A percentile compares a stretch with the other conserved stretches of the same genome.
phyloP scores from a whole-genome alignment of 2,329 filamentous ascomycete genomes.

The Aspergillus neotritici region DNA sequence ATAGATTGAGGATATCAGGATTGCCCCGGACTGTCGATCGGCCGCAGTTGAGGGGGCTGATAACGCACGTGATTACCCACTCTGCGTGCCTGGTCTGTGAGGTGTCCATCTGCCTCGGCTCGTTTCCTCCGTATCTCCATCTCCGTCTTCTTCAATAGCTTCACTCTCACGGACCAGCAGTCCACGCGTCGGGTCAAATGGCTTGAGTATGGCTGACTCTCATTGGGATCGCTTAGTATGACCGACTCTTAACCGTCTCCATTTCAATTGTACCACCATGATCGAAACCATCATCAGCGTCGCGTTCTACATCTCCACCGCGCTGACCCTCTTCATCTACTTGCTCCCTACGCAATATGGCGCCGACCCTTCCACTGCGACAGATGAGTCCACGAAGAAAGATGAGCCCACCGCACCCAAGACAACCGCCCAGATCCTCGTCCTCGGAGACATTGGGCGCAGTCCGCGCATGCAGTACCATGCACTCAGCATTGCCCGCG shows the following conservation, averaged over 20 bases:
- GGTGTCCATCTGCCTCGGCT: conserved; percentile 4
- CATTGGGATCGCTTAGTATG: too few relatives aligned
- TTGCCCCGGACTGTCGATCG: too few relatives aligned
- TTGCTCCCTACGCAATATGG: conserved; percentile 51
- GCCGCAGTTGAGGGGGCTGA: too few relatives aligned
- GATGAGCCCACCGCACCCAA: conserved; percentile 24
- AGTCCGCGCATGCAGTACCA: conserved; percentile 99
- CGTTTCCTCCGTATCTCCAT: conserved; percentile 12
- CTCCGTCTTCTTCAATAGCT: too few relatives aligned
- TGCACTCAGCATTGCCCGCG: conserved; percentile 80
- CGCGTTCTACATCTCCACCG: conserved; percentile 42
- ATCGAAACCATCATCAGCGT: conserved; percentile 32
- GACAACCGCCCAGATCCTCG: conserved; percentile 69
- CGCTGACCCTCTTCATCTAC: conserved; percentile 48
- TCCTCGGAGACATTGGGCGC: conserved; percentile 89
- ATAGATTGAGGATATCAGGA: too few relatives aligned
- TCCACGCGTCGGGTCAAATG: too few relatives aligned
- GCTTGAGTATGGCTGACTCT: too few relatives aligned
- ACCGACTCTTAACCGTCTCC: too few relatives aligned
- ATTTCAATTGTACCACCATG: conserved; percentile 19
- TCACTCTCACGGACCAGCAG: too few relatives aligned
- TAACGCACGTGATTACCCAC: too few relatives aligned
- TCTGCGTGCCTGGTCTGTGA: too few relatives aligned
- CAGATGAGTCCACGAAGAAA: conserved; percentile 1
- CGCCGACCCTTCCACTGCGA: conserved; percentile 26